Percentiles rank a stretch among this genome's conserved stretches.
These are phyloP conservation scores for Phalaenopsis hybrid DNA, from an alignment of 116 monocot genomes.

Conservation along the genomic window DNA sequence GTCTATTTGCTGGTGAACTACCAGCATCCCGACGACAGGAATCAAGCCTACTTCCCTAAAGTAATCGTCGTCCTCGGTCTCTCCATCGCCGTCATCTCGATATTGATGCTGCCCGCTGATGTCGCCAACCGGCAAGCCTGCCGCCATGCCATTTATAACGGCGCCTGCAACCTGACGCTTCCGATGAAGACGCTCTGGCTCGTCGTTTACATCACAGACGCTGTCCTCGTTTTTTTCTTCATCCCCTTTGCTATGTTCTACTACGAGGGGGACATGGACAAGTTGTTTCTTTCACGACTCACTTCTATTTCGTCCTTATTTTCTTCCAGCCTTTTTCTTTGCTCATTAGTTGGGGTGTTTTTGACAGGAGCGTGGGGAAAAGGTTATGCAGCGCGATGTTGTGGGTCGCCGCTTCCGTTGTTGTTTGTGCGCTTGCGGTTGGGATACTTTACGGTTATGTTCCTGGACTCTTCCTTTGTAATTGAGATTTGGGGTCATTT, in stretches of 20 bases:
- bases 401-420: constrained; percentile 50
- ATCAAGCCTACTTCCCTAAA: constrained; percentile 96
- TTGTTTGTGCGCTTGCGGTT: constrained; percentile 73
- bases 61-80: constrained; percentile 75
- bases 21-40: constrained; percentile 87
- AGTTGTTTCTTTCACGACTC: constrained; percentile 9
- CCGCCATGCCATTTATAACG: constrained; percentile 67
- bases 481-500: not conserved
- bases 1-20: constrained; percentile 91
- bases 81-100: constrained; percentile 80
- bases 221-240: constrained; percentile 76
- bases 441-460: constrained; percentile 74
- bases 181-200: constrained; percentile 97
- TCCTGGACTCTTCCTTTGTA: not conserved
- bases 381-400: constrained; percentile 59
- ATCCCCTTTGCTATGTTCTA: constrained; percentile 97
- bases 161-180: constrained; percentile 77
- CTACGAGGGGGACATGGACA: constrained; percentile 97
- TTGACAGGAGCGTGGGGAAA: constrained; percentile 61
- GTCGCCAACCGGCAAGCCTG: constrained; percentile 88
- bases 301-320: not conserved
- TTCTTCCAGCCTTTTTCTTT: not conserved
- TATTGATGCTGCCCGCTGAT: constrained; percentile 95
- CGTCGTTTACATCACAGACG: constrained; percentile 69
- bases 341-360: not conserved